Conservation (phyloP, 768 basidiomycete species). For the Auricularia sp. region DNA sequence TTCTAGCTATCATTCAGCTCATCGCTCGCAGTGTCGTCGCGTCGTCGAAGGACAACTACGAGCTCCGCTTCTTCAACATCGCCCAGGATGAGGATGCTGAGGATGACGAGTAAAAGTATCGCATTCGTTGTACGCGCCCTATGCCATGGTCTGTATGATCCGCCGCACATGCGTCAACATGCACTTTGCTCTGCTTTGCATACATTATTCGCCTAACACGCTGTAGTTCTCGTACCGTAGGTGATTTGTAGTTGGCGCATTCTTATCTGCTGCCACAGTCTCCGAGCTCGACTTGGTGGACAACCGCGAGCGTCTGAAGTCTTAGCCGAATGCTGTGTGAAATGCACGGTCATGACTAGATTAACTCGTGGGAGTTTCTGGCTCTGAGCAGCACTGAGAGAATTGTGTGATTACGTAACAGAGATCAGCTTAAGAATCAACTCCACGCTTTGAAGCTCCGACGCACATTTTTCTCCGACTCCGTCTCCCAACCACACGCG, state of each 20-base stretch:
- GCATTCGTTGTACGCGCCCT: not conserved
- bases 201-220: too few relatives aligned
- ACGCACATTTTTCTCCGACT: not conserved
- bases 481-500: constrained; percentile 2
- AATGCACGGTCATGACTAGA: too few relatives aligned
- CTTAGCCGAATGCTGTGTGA: too few relatives aligned
- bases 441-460: not conserved
- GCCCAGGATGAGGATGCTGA: not conserved
- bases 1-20: constrained; percentile 4
- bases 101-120: not conserved
- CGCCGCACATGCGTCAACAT: not conserved
- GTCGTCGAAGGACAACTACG: constrained; percentile 85
- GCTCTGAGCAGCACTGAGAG: too few relatives aligned
- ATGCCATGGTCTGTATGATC: not conserved
- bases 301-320: too few relatives aligned
- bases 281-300: too few relatives aligned
- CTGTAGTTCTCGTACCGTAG: too few relatives aligned
- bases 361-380: too few relatives aligned
- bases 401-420: too few relatives aligned
- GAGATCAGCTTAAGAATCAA: not conserved
- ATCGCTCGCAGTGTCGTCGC: constrained; percentile 63
- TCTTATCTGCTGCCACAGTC: too few relatives aligned
- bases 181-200: not conserved
- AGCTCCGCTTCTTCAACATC: constrained; percentile 91
- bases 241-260: too few relatives aligned